A percentile compares a stretch with the other conserved stretches of the same genome.
Evolutionary conservation across 1,139 yeast genomes (phyloP).

Genomic region (Blastobotrys indianensis): DNA sequence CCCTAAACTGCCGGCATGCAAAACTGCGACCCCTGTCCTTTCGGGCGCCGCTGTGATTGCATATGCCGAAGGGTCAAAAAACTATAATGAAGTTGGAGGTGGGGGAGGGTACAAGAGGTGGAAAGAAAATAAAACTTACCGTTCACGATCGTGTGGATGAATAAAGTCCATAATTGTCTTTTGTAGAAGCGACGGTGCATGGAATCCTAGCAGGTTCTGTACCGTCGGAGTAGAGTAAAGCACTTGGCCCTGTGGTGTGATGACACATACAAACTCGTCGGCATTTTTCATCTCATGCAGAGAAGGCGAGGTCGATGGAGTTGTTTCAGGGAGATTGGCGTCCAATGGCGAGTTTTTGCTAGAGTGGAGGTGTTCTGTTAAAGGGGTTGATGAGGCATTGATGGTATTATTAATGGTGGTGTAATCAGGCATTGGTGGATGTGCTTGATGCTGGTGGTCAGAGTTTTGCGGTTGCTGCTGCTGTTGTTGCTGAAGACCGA

Average conservation of each 20-base stretch:
- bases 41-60: neutral
- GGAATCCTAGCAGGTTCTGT: conserved; percentile 18
- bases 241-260: conserved; percentile 21
- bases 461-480: neutral
- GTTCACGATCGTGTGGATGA: conserved; percentile 25
- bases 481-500: conserved; percentile 4
- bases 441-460: neutral
- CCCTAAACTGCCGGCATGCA: neutral
- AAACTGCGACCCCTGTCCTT: neutral
- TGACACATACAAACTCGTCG: conserved; percentile 13
- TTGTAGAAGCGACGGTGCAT: conserved; percentile 17
- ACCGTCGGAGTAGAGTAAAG: conserved; percentile 20
- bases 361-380: neutral
- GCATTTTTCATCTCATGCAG: neutral
- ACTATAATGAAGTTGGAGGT: too few species aligned
- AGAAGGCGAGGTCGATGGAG: conserved; percentile 3
- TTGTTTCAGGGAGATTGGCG: neutral
- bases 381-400: conserved; percentile 2
- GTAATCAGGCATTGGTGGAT: conserved; percentile 9
- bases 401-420: neutral
- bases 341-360: neutral
- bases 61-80: too few species aligned
- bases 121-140: conserved; percentile 8
- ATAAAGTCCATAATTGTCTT: conserved; percentile 20
- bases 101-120: neutral